phyloP scores from a whole-genome alignment of 1,284 basidiomycete genomes.

The Moesziomyces sp. region DNA sequence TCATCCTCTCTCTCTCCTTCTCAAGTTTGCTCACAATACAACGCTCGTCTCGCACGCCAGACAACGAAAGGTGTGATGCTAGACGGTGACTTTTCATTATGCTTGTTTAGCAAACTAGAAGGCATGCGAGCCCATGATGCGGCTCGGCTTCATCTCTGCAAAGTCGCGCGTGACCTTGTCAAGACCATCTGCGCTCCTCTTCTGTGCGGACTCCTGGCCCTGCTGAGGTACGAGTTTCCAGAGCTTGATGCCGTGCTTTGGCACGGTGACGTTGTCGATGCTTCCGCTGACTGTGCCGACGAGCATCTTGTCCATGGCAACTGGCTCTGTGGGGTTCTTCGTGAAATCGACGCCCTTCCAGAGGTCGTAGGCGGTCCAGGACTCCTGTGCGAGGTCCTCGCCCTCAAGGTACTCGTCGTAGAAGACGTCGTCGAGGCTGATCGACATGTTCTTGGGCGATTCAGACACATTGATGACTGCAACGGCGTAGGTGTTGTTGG shows the following conservation, averaged over 20 bases:
- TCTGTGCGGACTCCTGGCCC: background rate
- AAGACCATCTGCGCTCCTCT: constrained; percentile 9
- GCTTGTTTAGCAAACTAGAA: background rate
- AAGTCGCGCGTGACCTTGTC: constrained; percentile 19
- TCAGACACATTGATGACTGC: constrained; percentile 41
- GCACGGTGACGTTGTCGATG: constrained; percentile 17
- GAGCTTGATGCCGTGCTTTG: constrained; percentile 28
- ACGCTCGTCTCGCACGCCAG: background rate
- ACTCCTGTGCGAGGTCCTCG: constrained; percentile 9
- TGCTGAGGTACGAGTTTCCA: constrained; percentile 14
- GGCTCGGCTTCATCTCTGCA: constrained; percentile 23
- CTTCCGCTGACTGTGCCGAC: constrained; percentile 8
- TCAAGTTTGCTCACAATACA: background rate
- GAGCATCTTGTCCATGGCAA: constrained; percentile 14
- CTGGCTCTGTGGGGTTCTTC: constrained; percentile 10
- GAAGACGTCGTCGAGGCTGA: constrained; percentile 26
- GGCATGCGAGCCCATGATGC: constrained; percentile 25
- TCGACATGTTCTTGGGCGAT: constrained; percentile 24
- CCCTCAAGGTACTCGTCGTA: constrained; percentile 33
- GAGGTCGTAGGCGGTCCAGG: constrained; percentile 32
- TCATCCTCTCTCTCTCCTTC: background rate
- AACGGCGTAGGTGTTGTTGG: constrained; percentile 45
- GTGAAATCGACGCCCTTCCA: constrained; percentile 32
- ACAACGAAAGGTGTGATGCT: constrained; percentile 8
- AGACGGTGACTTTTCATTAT: background rate